Evolutionary conservation across 805 yeast species (phyloP).

Genomic region (Candida tibetensis): DNA sequence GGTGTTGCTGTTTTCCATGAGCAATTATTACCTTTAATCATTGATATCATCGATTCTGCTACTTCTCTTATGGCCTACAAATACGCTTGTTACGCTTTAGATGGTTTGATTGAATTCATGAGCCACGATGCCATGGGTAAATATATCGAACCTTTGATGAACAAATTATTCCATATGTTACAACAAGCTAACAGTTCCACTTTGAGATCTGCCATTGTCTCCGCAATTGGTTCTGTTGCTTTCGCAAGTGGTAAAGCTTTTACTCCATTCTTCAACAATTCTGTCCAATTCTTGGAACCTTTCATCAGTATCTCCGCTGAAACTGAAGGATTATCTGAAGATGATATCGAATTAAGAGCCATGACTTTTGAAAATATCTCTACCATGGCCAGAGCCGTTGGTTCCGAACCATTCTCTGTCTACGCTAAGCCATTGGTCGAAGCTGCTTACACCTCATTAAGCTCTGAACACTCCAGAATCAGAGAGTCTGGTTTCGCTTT

Average conservation of each 20-base stretch:
- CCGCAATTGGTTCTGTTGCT: conserved; percentile 97
- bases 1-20: conserved; percentile 81
- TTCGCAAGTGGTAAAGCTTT: conserved; percentile 89
- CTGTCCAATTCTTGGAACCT: conserved; percentile 78
- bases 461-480: conserved; percentile 75
- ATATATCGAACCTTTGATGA: conserved; percentile 87
- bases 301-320: conserved; percentile 68
- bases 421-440: conserved; percentile 86
- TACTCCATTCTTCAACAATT: conserved; percentile 78
- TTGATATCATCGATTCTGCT: conserved; percentile 83
- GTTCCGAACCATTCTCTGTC: conserved; percentile 80
- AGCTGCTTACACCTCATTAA: conserved; percentile 78
- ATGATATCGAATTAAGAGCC: conserved; percentile 88
- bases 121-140: conserved; percentile 77
- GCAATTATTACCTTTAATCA: conserved; percentile 78
- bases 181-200: conserved; percentile 72
- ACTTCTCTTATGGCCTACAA: conserved; percentile 80
- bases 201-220: conserved; percentile 76
- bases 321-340: conserved; percentile 78
- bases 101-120: conserved; percentile 88
- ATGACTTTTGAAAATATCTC: conserved; percentile 90
- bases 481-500: conserved; percentile 95
- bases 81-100: conserved; percentile 87
- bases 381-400: conserved; percentile 95
- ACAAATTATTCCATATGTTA: conserved; percentile 81